Percentiles rank a stretch among this genome's conserved stretches.
Conservation (phyloP, 2,329 filamentous ascomycete species). For the Trichoderma pleuroti region DNA sequence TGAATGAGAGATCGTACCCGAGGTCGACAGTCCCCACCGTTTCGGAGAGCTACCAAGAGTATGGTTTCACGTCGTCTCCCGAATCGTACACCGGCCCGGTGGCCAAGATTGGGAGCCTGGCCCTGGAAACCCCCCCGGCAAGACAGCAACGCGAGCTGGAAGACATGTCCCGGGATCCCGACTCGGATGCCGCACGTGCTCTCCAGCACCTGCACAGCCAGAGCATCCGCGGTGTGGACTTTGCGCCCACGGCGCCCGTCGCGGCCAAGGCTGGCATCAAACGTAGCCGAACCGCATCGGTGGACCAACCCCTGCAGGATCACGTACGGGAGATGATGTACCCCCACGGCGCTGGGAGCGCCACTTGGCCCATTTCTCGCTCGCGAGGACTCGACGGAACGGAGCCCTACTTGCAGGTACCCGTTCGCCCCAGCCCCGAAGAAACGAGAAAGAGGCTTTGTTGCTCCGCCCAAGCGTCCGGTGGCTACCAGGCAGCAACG, state of each 20-base stretch:
- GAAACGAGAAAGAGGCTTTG: slow-evolving; percentile 62
- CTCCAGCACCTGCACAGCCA: slow-evolving; percentile 60
- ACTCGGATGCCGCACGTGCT: slow-evolving; percentile 53
- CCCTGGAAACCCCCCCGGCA: slow-evolving; percentile 46
- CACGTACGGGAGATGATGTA: slow-evolving; percentile 62
- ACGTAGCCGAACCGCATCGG: slow-evolving; percentile 56
- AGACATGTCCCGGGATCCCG: slow-evolving; percentile 39
- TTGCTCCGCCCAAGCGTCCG: slow-evolving; percentile 58
- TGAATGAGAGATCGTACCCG: slow-evolving; percentile 53
- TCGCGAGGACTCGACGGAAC: slow-evolving; percentile 27
- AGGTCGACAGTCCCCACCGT: slow-evolving; percentile 54
- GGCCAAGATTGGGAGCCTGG: slow-evolving; percentile 49
- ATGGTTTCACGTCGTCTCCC: slow-evolving; percentile 51
- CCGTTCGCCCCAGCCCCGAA: slow-evolving; percentile 41
- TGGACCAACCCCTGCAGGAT: slow-evolving; percentile 60
- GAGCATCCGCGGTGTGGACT: slow-evolving; percentile 35
- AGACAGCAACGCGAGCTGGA: slow-evolving; percentile 48
- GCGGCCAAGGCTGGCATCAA: slow-evolving; percentile 46
- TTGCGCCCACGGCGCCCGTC: slow-evolving; percentile 33
- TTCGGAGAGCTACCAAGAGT: slow-evolving; percentile 54
- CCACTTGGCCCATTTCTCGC: slow-evolving; percentile 39
- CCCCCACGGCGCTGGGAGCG: slow-evolving; percentile 28
- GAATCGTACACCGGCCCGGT: slow-evolving; percentile 55
- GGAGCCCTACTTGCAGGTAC: slow-evolving; percentile 35
- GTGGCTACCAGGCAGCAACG: slow-evolving; percentile 44